Conservation (phyloP, 352 stramenopile genomes). For the Thalassiosira ordinaria region DNA sequence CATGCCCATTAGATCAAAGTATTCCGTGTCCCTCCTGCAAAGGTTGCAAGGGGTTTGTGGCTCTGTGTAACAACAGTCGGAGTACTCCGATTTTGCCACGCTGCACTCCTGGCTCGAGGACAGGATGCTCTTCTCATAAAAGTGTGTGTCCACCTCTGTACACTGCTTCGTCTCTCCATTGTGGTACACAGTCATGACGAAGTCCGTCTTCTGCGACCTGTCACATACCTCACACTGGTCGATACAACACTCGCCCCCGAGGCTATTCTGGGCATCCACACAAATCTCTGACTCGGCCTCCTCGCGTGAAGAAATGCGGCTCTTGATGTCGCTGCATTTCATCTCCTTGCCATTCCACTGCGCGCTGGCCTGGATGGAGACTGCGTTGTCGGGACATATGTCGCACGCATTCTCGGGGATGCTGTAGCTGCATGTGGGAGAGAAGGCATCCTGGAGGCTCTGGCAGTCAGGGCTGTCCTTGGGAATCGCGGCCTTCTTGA, state of each 20-base stretch:
- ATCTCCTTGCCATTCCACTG: slow-evolving; percentile 57
- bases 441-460: slow-evolving; percentile 58
- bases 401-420: slow-evolving; percentile 60
- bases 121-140: slow-evolving; percentile 60
- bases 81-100: slow-evolving; percentile 18
- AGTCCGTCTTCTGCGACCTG: slow-evolving; percentile 50
- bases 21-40: slow-evolving; percentile 50
- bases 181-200: slow-evolving; percentile 56
- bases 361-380: slow-evolving; percentile 37
- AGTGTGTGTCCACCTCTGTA: slow-evolving; percentile 53
- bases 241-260: slow-evolving; percentile 53
- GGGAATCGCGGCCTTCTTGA: slow-evolving; percentile 59
- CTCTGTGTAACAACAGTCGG: slow-evolving; percentile 51
- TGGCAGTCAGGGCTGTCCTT: slow-evolving; percentile 54
- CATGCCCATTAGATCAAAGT: slow-evolving; percentile 63
- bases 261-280: slow-evolving; percentile 37
- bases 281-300: slow-evolving; percentile 51
- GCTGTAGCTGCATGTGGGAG: slow-evolving; percentile 57
- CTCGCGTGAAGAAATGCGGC: slow-evolving; percentile 48
- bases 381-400: slow-evolving; percentile 59
- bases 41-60: slow-evolving; percentile 57
- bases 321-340: slow-evolving; percentile 61
- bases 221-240: slow-evolving; percentile 64
- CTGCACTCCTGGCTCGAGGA: slow-evolving; percentile 56
- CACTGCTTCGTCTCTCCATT: slow-evolving; percentile 61